Base-by-base conservation (phyloP, 1,284 basidiomycete species). In the Trametes sp. region DNA sequence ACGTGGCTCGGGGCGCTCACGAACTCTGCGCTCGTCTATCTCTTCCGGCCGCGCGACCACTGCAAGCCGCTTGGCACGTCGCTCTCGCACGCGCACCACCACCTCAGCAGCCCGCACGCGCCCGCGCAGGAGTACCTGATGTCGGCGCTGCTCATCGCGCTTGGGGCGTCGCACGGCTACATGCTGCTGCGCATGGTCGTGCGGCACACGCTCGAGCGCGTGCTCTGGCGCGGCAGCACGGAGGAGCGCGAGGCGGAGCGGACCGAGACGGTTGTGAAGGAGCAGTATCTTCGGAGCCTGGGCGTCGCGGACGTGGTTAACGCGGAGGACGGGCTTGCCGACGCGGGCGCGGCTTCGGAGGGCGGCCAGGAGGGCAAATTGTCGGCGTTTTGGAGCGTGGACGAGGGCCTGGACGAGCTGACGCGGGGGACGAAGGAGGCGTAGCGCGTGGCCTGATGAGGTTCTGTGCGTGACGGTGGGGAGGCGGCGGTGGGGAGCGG, bases 1-100 rank as follows among this genome's bases (percentile, higher is more conserved):
- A 85, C 92, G 13, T 98, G 95, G 94, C 80, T 97, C 54, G 88
- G 89, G 2, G 89, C 94, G 0, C 79, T 97, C 51, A 93, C 90
- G 26, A 96, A 95, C 75, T 84, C 93, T 0, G 90, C 94, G 4
- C 84, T 98, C 55, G 90, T 96, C 51, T 94, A 93, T 77, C 86
- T 95, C 69, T 95, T 95, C 82, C 87, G 70, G 19, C 75, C 77
- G 10, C 61, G 64, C 10, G 69, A 67, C 61, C 69, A 69, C 51
- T 72, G 70, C 67, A 70, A 69, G 61, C 68, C 68, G 54, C 63
- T 69, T 42, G 70, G 70, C 38, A 75, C 75, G 24, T 71, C 72
- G 44, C 73, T 76, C 28, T 72, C 72, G 48, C 67, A 69, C 55
- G 31, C 68, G 26, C 72, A 73, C 56, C 57, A 63, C 48, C 63